Evolutionary conservation across 2,329 filamentous ascomycete species (phyloP).

Genomic region (Fusarium mangiferae): DNA sequence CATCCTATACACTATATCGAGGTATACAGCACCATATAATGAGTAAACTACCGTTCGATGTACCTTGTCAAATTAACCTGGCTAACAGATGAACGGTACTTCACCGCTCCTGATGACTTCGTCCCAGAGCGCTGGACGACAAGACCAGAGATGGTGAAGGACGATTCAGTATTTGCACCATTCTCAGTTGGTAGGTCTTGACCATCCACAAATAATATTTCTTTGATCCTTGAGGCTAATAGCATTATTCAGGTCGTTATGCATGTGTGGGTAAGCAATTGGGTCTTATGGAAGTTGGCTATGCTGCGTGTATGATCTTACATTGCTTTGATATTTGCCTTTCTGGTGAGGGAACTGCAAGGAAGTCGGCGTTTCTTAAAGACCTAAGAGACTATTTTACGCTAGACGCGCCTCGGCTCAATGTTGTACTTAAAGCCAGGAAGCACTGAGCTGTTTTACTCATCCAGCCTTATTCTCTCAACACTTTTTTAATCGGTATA

Average conservation of each 20-base stretch:
- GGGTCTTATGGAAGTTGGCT: neutral
- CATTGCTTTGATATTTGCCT: fast-evolving
- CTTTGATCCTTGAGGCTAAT: fast-evolving
- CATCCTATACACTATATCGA: neutral
- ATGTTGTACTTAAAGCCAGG: neutral
- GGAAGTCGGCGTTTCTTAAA: fast-evolving
- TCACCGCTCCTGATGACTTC: neutral
- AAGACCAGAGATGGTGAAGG: neutral
- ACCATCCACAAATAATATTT: fast-evolving
- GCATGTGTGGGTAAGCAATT: neutral
- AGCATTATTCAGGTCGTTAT: fast-evolving
- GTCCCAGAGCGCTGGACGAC: neutral
- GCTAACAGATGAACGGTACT: neutral
- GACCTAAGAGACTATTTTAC: neutral
- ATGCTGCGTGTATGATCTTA: neutral
- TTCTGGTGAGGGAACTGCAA: fast-evolving
- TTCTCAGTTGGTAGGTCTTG: neutral
- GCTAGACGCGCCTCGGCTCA: fast-evolving
- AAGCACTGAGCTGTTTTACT: fast-evolving
- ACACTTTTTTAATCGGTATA: too few relatives aligned
- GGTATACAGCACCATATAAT: neutral
- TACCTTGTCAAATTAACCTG: neutral
- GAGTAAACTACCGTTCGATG: too few relatives aligned
- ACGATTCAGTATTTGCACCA: neutral
- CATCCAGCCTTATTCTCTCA: too few relatives aligned